phyloP scores from a whole-genome alignment of 306 rosid genomes.

The Purshia tridentata region DNA sequence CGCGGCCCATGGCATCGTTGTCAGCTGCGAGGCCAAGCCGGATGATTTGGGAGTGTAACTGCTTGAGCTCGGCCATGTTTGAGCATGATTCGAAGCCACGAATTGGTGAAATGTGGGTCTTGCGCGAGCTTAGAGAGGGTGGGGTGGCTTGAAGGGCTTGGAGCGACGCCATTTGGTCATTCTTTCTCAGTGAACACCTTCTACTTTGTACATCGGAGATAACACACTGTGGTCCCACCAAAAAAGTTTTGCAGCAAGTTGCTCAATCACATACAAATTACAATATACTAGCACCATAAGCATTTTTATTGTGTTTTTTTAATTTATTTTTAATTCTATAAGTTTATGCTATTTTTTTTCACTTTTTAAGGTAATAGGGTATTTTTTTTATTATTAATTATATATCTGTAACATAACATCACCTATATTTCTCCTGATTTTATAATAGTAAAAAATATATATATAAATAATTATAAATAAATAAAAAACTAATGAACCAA shows the following conservation, averaged over 20 bases:
- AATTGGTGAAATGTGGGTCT: conserved; percentile 12
- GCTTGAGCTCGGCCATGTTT: conserved; percentile 55
- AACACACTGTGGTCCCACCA: background rate
- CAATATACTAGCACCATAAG: too few species aligned
- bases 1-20: conserved; percentile 50
- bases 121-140: conserved; percentile 1
- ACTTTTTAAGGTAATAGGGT: too few species aligned
- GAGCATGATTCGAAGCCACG: conserved; percentile 34
- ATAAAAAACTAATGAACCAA: too few species aligned
- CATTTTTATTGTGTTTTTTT: too few species aligned
- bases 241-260: background rate
- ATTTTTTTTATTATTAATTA: too few species aligned
- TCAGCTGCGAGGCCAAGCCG: conserved; percentile 52
- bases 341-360: too few species aligned
- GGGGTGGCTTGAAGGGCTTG: conserved; percentile 29
- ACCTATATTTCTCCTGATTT: too few species aligned
- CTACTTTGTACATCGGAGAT: background rate
- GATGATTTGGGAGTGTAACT: conserved; percentile 51
- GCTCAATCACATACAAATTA: too few species aligned
- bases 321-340: too few species aligned
- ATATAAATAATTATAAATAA: too few species aligned
- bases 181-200: background rate
- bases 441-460: too few species aligned
- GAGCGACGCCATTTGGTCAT: conserved; percentile 13
- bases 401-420: too few species aligned